Percentiles rank a stretch among this genome's conserved stretches.
These are phyloP conservation scores for Colletotrichum tofieldiae DNA, from an alignment of 2,329 filamentous ascomycete genomes.

Conservation along the genomic window DNA sequence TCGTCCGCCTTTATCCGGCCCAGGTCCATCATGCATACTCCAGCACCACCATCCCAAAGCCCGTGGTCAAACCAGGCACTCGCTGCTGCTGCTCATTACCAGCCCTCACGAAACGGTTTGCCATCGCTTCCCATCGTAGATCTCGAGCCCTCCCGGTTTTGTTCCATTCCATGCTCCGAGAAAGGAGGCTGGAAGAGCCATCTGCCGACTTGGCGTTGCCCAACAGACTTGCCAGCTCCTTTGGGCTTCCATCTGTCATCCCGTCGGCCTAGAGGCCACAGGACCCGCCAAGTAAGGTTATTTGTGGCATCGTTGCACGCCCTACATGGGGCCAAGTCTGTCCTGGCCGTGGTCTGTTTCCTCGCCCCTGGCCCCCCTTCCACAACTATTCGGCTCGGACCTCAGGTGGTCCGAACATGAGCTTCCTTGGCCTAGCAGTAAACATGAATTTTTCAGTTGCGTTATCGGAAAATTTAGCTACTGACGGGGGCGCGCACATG, in stretches of 20 bases:
- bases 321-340: background rate
- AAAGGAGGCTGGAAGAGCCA: background rate
- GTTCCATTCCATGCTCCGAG: background rate
- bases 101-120: conserved; percentile 11
- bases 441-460: background rate
- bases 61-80: background rate
- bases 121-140: conserved; percentile 12
- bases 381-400: background rate
- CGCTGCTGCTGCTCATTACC: background rate
- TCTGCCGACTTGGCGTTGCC: conserved; percentile 17
- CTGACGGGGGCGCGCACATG: background rate
- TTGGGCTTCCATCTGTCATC: background rate
- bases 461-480: background rate
- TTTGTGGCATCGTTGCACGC: background rate
- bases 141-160: conserved; percentile 6
- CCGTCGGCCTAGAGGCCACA: conserved; percentile 3
- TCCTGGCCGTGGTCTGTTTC: background rate
- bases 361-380: background rate
- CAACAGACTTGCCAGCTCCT: background rate
- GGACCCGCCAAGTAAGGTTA: conserved; percentile 40
- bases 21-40: background rate
- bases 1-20: background rate
- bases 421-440: background rate
- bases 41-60: background rate
- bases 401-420: background rate